Percentiles rank a stretch among this genome's conserved stretches.
Conservation (phyloP, 1,284 basidiomycete genomes). For the Rhizoctonia solani region DNA sequence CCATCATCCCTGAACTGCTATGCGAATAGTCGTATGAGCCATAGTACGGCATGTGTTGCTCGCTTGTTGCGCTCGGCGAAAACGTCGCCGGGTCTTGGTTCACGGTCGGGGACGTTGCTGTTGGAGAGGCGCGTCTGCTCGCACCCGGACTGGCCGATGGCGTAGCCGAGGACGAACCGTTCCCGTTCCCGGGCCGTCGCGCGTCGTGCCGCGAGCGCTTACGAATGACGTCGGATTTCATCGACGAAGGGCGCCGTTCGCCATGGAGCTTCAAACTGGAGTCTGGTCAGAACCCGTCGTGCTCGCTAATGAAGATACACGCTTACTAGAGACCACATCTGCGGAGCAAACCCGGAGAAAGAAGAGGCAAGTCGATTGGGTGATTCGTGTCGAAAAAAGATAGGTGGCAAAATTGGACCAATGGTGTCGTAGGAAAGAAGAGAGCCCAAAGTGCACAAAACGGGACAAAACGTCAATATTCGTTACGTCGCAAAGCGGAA, state of each 20-base stretch:
- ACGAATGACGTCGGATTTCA: constrained; percentile 84
- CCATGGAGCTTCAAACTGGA: constrained; percentile 76
- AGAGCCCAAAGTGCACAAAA: neutral
- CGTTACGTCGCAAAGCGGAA: constrained; percentile 7
- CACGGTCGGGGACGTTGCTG: constrained; percentile 46
- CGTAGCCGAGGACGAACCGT: constrained; percentile 51
- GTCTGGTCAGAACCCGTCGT: neutral
- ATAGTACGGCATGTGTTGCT: constrained; percentile 40
- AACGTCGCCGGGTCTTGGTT: constrained; percentile 26
- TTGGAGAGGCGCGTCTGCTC: constrained; percentile 69
- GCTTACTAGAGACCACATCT: constrained; percentile 61
- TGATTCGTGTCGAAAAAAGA: constrained; percentile 17
- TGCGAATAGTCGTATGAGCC: constrained; percentile 32
- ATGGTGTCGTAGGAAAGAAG: neutral
- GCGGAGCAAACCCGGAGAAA: neutral
- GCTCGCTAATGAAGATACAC: neutral
- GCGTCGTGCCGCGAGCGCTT: constrained; percentile 76
- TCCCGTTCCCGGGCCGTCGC: constrained; percentile 27
- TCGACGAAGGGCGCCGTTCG: constrained; percentile 76
- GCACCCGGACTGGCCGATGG: constrained; percentile 72
- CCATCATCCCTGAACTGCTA: constrained; percentile 31
- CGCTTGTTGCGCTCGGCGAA: constrained; percentile 24
- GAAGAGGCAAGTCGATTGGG: neutral
- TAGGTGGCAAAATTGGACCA: neutral
- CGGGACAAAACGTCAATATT: neutral